A percentile compares a stretch with the other conserved stretches of the same genome.
phyloP scores from a whole-genome alignment of 2,329 filamentous ascomycete species.

The Aspergillus novoparasiticus region DNA sequence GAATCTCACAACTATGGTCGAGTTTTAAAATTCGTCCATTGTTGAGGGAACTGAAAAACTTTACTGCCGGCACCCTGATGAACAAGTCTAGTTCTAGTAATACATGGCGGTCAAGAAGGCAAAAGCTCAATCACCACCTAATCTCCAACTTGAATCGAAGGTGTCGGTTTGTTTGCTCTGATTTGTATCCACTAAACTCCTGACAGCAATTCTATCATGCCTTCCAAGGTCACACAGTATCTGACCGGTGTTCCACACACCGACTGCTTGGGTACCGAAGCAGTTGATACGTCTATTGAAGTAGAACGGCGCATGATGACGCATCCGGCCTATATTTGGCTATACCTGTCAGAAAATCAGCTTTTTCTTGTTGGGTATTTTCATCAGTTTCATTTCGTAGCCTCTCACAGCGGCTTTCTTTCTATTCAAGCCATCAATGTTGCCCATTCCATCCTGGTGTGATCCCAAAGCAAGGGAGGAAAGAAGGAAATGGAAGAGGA shows the following conservation, averaged over 20 bases:
- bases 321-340: not conserved
- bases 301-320: constrained; percentile 1
- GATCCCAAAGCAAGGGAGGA: constrained; percentile 16
- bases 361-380: not conserved
- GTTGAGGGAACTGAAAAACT: not conserved
- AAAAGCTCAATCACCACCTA: not conserved
- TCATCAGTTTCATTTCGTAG: not conserved
- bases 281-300: constrained; percentile 7
- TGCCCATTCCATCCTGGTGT: constrained; percentile 14
- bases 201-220: not conserved
- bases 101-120: not conserved
- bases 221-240: not conserved
- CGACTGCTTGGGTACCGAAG: not conserved
- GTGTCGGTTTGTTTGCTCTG: not conserved
- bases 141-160: not conserved
- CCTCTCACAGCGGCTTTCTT: not conserved
- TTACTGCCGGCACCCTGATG: not conserved
- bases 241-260: constrained; percentile 9
- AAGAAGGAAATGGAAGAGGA: constrained; percentile 23
- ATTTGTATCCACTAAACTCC: not conserved
- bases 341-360: not conserved
- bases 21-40: not conserved
- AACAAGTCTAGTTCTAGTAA: not conserved
- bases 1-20: not conserved
- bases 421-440: constrained; percentile 8